Percentiles rank a stretch among this genome's conserved stretches.
Evolutionary conservation across 2,329 filamentous ascomycete species (phyloP).

Genomic region (Hymenoscyphus fraxineus): DNA sequence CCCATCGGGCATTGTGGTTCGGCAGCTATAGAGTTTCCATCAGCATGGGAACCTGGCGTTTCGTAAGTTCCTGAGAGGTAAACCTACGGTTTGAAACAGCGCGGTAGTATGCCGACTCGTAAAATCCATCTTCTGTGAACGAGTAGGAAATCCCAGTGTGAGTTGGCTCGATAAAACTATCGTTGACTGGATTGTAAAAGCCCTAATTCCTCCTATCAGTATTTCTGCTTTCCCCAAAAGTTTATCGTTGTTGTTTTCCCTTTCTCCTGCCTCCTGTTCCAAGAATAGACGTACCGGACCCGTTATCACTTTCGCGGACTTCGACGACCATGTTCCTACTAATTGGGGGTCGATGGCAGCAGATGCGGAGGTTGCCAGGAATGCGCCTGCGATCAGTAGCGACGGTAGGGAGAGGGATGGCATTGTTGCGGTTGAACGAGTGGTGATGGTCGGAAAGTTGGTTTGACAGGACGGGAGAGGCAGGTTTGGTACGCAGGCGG

Average conservation of each 20-base stretch:
- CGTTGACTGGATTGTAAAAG: slow-evolving; percentile 66
- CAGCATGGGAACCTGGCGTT: slow-evolving; percentile 4
- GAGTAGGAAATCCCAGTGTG: slow-evolving; percentile 71
- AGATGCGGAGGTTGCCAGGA: slow-evolving; percentile 32
- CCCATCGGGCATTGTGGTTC: slow-evolving; percentile 59
- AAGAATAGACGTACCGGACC: slow-evolving; percentile 54
- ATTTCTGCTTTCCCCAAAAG: slow-evolving; percentile 6
- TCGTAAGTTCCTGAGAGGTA: background rate
- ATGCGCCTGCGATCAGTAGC: slow-evolving; percentile 35
- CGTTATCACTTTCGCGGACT: slow-evolving; percentile 65
- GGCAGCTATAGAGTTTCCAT: slow-evolving; percentile 42
- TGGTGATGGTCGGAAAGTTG: slow-evolving; percentile 1
- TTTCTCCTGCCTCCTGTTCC: slow-evolving; percentile 15
- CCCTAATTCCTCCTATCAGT: slow-evolving; percentile 42
- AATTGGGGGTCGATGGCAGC: slow-evolving; percentile 46
- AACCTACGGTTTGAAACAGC: slow-evolving; percentile 63
- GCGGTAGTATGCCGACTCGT: slow-evolving; percentile 67
- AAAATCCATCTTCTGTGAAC: slow-evolving; percentile 64
- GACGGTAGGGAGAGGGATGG: slow-evolving; percentile 35
- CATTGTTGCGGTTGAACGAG: slow-evolving; percentile 22
- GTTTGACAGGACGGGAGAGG: background rate
- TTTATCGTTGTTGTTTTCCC: slow-evolving; percentile 16
- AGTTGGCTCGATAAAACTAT: slow-evolving; percentile 61
- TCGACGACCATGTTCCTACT: slow-evolving; percentile 70
- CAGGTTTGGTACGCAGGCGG: background rate